Percentiles rank a stretch among this genome's conserved stretches.
These are phyloP conservation scores for Nemania serpens DNA, from an alignment of 2,329 filamentous ascomycete genomes.

Conservation along the genomic window DNA sequence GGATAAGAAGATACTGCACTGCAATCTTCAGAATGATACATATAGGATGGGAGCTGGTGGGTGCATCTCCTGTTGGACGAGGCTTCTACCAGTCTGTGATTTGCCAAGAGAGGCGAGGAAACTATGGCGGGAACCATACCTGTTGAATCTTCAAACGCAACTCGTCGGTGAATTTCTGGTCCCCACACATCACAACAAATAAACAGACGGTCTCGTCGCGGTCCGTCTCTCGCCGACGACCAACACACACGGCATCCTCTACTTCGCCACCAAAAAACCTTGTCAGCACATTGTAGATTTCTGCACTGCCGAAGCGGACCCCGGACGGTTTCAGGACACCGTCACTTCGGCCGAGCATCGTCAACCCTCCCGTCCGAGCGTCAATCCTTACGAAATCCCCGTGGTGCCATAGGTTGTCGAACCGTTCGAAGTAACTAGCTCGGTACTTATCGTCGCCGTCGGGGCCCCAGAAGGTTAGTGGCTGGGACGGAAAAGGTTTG, in stretches of 20 bases:
- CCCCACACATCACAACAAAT: constrained; percentile 78
- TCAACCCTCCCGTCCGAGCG: constrained; percentile 70
- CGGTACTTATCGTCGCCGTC: constrained; percentile 77
- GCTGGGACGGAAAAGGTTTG: constrained; percentile 86
- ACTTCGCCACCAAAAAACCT: constrained; percentile 79
- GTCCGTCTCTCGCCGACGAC: constrained; percentile 72
- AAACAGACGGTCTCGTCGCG: constrained; percentile 85
- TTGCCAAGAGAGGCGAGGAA: no score
- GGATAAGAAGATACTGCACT: background rate
- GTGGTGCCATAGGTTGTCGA: constrained; percentile 84
- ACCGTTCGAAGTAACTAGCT: constrained; percentile 86
- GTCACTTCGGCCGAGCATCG: constrained; percentile 92
- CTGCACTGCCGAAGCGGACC: constrained; percentile 88
- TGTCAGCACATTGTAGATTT: constrained; percentile 94
- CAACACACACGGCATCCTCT: constrained; percentile 87
- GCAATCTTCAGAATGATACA: background rate
- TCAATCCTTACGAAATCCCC: constrained; percentile 85
- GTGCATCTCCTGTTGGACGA: background rate
- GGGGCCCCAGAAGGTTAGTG: constrained; percentile 83
- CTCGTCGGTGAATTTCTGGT: constrained; percentile 60
- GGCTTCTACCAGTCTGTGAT: background rate
- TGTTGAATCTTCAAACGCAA: constrained; percentile 68
- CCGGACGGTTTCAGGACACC: constrained; percentile 92
- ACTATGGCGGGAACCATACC: constrained; percentile 2
- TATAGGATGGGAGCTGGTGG: background rate